Conservation (phyloP, 192 early-diverging fungal genomes). For the Mortierella alpina region DNA sequence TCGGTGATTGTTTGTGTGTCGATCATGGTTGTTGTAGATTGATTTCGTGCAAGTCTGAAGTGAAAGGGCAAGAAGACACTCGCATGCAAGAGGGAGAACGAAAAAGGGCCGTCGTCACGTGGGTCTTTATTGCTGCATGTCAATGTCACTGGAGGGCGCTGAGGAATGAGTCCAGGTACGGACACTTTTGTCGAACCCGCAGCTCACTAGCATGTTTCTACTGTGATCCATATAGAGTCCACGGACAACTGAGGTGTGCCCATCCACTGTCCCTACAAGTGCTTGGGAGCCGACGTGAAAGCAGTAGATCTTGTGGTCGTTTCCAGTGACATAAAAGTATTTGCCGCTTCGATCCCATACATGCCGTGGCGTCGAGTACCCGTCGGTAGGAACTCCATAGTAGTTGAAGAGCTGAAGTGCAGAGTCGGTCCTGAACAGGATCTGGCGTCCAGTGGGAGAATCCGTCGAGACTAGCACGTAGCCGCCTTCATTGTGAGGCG, state of each 20-base stretch:
- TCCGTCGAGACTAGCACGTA: conserved; percentile 78
- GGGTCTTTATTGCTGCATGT: background rate
- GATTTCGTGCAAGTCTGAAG: background rate
- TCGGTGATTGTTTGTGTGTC: conserved; percentile 27
- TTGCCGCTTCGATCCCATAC: conserved; percentile 68
- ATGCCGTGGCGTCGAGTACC: conserved; percentile 74
- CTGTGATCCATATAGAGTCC: conserved; percentile 62
- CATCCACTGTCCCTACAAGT: conserved; percentile 60
- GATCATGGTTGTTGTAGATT: conserved; percentile 8
- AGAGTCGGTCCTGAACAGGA: conserved; percentile 65
- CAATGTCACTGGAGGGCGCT: background rate
- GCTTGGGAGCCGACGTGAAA: conserved; percentile 63
- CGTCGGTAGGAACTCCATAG: conserved; percentile 70
- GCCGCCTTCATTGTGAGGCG: conserved; percentile 62
- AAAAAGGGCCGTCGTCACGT: conserved; percentile 6
- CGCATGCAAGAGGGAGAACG: background rate
- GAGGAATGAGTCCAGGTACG: conserved; percentile 57
- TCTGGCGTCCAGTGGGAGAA: conserved; percentile 70
- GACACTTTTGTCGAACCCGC: conserved; percentile 71
- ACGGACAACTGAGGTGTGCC: conserved; percentile 68
- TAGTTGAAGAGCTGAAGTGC: conserved; percentile 68
- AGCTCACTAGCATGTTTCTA: conserved; percentile 59
- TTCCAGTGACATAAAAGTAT: conserved; percentile 72
- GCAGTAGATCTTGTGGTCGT: conserved; percentile 66
- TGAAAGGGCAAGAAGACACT: background rate